Percentiles rank a stretch among this genome's conserved stretches.
Conservation (phyloP, 257 asterid genomes). For the Capsicum pubescens region DNA sequence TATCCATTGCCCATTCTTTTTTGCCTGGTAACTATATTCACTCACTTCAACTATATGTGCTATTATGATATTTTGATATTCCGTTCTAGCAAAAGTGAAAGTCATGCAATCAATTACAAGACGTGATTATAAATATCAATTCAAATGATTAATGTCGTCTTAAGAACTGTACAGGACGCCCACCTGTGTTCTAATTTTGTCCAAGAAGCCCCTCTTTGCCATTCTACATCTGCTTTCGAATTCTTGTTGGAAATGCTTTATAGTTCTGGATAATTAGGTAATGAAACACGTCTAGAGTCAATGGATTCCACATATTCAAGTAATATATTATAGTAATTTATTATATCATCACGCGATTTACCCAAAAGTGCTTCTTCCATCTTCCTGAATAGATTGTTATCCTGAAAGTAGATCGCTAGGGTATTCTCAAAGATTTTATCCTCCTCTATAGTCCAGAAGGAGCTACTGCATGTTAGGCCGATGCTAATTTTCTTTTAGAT, state of each 20-base stretch:
- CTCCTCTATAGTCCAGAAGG: slow-evolving; percentile 53
- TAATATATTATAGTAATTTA: slow-evolving; percentile 42
- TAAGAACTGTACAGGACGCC: not conserved
- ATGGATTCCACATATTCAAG: slow-evolving; percentile 42
- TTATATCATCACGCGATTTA: slow-evolving; percentile 47
- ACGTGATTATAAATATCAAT: too few relatives aligned
- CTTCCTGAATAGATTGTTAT: slow-evolving; percentile 41
- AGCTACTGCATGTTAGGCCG: slow-evolving; percentile 33
- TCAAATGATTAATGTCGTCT: too few relatives aligned
- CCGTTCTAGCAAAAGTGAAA: too few relatives aligned
- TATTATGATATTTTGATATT: too few relatives aligned
- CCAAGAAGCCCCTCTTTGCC: slow-evolving; percentile 47
- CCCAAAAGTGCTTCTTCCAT: slow-evolving; percentile 49
- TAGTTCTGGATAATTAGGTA: not conserved
- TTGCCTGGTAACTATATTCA: too few relatives aligned
- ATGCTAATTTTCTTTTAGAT: slow-evolving; percentile 38
- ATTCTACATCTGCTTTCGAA: not conserved
- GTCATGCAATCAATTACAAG: too few relatives aligned
- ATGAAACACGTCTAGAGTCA: slow-evolving; percentile 35
- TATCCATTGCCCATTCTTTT: too few relatives aligned
- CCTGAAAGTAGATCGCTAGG: slow-evolving; percentile 36
- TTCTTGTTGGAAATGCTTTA: not conserved
- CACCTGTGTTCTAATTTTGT: slow-evolving; percentile 58
- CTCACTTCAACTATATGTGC: too few relatives aligned
- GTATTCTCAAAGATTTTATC: slow-evolving; percentile 57